Evolutionary conservation across 345 rosid genomes (phyloP), one percentile per base, ranked within the genome.

Genomic region (Stellera chamaejasme): DNA sequence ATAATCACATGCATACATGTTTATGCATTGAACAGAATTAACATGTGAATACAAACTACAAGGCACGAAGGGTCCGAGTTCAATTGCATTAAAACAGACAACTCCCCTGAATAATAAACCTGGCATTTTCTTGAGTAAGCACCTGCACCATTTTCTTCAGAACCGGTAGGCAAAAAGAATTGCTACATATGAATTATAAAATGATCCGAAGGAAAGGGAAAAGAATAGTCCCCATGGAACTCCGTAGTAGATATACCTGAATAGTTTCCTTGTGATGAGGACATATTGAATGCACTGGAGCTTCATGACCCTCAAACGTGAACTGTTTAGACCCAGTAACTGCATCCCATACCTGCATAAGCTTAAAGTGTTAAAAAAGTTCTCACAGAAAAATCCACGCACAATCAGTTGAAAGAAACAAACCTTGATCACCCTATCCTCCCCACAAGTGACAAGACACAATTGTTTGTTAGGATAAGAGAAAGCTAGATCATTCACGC

Each of bases 261-360:
- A 84, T 82, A 70, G 67, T 84, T 67, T 79, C 95, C 75, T 80
- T 90, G 70, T 79, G 79, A 67, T 90, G 97, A 62, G 97, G 95
- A 50, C 92, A 84, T 47, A 90, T 68, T 50, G 90, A 90, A 67
- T 73, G 82, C 10, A 90, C 90, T 69, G 97, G 84, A 59, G 97
- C 83, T 68, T 90, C 95, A 75, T 90, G 95, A 66, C 95, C 95
- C 74, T 77, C 82, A 63, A 90, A 86, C 56, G 67, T 65, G 61
- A 62, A 76, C 72, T 63, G 79, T 58, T 62, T 72, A 45, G 39
- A 44, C 54, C 95, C 97, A 2, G 86, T 73, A 46, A 61, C 66
- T 36, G 86, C 82, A 74, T 90, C 95, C 97, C 97, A 90, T 48
- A 90, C 97, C 97, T 86, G 73, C 64, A 64, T 46, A 68, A 58